These are phyloP conservation scores for Scopulariopsis brevicaulis DNA, from an alignment of 2,329 filamentous ascomycete genomes.

Conservation along the genomic window DNA sequence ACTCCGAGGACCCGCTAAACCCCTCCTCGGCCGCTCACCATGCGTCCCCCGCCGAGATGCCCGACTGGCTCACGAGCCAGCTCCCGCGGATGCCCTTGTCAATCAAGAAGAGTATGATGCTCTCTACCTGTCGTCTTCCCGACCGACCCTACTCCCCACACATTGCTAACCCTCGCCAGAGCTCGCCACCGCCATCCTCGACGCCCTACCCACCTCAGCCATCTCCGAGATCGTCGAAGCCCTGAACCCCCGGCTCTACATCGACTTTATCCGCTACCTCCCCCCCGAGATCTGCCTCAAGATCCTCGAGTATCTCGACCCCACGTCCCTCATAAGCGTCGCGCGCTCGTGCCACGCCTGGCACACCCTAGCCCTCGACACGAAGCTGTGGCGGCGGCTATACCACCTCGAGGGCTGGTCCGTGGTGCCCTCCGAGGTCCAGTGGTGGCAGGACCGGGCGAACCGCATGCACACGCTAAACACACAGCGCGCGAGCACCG, in stretches of 20 bases:
- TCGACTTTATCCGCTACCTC: constrained; percentile 79
- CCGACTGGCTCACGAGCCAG: constrained; percentile 37
- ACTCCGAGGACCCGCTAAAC: constrained; percentile 63
- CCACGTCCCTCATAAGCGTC: constrained; percentile 66
- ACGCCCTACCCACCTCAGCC: constrained; percentile 66
- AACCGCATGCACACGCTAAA: neutral
- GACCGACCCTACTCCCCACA: neutral
- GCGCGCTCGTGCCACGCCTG: constrained; percentile 71
- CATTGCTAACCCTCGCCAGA: constrained; percentile 36
- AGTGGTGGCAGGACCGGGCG: constrained; percentile 9
- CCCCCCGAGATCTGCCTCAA: constrained; percentile 86
- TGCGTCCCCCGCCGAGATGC: constrained; percentile 29
- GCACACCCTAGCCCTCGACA: constrained; percentile 71
- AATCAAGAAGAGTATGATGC: constrained; percentile 34
- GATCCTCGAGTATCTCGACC: constrained; percentile 77
- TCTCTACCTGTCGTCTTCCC: neutral
- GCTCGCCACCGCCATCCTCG: constrained; percentile 67
- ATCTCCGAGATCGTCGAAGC: constrained; percentile 72
- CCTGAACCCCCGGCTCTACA: constrained; percentile 74
- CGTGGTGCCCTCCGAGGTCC: constrained; percentile 54
- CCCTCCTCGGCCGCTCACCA: constrained; percentile 19
- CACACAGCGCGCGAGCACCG: neutral
- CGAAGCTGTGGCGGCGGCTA: constrained; percentile 73
- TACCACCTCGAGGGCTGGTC: constrained; percentile 85
- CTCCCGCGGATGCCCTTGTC: constrained; percentile 34